Evolutionary conservation across 2,329 filamentous ascomycete genomes (phyloP), one percentile per base, ranked within the genome.

Genomic region (Cercospora sp.): DNA sequence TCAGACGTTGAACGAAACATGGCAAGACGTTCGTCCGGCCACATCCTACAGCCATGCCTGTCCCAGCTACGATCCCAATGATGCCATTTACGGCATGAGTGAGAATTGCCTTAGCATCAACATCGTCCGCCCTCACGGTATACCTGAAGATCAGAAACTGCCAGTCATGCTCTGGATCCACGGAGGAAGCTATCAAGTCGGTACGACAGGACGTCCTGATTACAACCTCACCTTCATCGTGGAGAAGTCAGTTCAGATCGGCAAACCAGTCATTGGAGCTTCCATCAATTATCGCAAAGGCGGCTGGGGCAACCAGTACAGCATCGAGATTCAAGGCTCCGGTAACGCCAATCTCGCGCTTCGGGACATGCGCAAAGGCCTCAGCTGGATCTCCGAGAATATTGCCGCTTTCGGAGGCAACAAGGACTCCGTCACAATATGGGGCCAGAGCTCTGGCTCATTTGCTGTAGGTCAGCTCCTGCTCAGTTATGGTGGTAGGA

Each of bases 281-380:
- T 86, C 82, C 76, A 85, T 89, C 76, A 87, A 86, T 78, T 88
- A 91, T 76, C 84, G 90, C 8, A 83, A 91, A 64, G 88, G 88
- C 1, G 85, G 87, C 7, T 84, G 92, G 74, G 91, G 91, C 0
- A 93, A 94, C 78, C 78, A 91, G 36, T 85, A 87, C 16, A 88
- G 84, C 16, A 77, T 78, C 5, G 73, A 86, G 62, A 83, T 86
- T n/a, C 80, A 83, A n/a, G 83, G 84, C 42, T 84, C 84, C 55
- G 88, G 87, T 0, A 72, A 86, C 45, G 78, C 89, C 64, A 84
- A 83, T 63, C 60, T 74, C 12, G 82, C 81, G 10, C 73, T 84
- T 1, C 76, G 78, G 5, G 79, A 83, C 63, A 78, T 83, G 73
- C 80, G 83, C 31, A 72, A 82, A 70, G 82, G 78, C 1, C 73